These are phyloP conservation scores for Saussurea involucrata DNA, from an alignment of 129 eudicot species.

Conservation along the genomic window DNA sequence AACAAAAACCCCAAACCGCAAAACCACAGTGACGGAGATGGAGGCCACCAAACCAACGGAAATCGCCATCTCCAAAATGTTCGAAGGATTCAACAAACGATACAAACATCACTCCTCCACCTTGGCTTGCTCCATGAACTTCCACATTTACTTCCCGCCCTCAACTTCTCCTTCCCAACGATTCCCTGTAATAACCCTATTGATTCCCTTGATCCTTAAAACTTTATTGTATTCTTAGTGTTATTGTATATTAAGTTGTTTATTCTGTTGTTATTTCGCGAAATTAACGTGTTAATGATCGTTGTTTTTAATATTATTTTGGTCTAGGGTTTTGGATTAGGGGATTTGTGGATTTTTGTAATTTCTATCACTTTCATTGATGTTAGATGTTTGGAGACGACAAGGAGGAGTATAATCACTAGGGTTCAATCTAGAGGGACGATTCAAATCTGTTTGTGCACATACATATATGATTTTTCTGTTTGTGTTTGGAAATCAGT, in stretches of 20 bases:
- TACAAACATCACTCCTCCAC: conserved; percentile 86
- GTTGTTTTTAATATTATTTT: background rate
- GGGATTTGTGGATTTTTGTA: background rate
- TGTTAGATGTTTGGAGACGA: background rate
- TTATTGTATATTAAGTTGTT: background rate
- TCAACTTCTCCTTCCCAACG: conserved; percentile 58
- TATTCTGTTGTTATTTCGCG: background rate
- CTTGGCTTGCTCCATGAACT: conserved; percentile 87
- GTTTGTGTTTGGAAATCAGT: background rate
- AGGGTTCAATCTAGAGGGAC: background rate
- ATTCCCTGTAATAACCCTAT: conserved; percentile 56
- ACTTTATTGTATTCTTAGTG: background rate
- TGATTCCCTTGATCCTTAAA: background rate
- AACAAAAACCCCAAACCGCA: conserved; percentile 2
- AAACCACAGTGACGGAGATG: conserved; percentile 26
- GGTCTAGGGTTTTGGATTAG: conserved; percentile 16
- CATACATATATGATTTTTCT: background rate
- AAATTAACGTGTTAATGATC: background rate
- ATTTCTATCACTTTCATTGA: background rate
- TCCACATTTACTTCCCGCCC: conserved; percentile 90
- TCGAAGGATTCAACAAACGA: conserved; percentile 88
- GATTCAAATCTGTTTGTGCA: background rate
- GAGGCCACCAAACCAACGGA: conserved; percentile 72
- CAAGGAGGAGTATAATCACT: background rate
- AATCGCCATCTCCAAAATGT: conserved; percentile 86